These are phyloP conservation scores for Coffea humblotiana DNA, from an alignment of 305 asterid genomes.

Conservation along the genomic window DNA sequence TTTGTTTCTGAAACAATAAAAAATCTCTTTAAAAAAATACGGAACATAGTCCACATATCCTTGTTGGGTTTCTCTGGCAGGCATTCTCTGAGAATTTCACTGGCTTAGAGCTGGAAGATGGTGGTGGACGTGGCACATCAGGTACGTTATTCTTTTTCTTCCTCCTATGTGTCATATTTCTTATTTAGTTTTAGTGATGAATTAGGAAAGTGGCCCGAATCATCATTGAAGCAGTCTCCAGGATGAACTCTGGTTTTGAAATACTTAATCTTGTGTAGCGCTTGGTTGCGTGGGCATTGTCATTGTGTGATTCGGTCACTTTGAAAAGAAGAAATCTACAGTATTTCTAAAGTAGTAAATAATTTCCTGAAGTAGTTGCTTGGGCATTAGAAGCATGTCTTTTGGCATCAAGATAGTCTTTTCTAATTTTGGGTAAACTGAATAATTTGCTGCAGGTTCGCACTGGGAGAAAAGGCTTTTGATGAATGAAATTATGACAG, in stretches of 20 bases:
- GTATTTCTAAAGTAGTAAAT: background rate
- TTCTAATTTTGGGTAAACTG: slow-evolving; percentile 16
- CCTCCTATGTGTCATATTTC: background rate
- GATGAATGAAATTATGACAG: slow-evolving; percentile 99
- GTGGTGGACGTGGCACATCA: slow-evolving; percentile 99
- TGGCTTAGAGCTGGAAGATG: slow-evolving; percentile 99
- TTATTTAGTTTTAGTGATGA: background rate
- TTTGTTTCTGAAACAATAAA: background rate
- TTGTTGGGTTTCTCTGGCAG: slow-evolving; percentile 38
- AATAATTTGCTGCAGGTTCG: slow-evolving; percentile 61
- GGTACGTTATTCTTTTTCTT: slow-evolving; percentile 38
- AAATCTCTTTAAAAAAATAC: background rate
- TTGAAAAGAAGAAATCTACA: background rate
- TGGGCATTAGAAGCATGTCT: background rate
- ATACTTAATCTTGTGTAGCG: background rate
- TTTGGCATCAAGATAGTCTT: background rate
- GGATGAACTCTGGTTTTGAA: background rate
- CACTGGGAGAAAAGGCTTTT: slow-evolving; percentile 99
- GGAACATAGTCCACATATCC: slow-evolving; percentile 6
- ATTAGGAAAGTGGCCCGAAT: background rate
- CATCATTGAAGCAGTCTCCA: slow-evolving; percentile 2
- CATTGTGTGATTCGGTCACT: background rate
- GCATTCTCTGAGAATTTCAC: slow-evolving; percentile 95
- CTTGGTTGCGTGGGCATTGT: background rate
- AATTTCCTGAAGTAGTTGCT: background rate